Evolutionary conservation across 345 rosid species (phyloP).

Genomic region (Firmiana major): DNA sequence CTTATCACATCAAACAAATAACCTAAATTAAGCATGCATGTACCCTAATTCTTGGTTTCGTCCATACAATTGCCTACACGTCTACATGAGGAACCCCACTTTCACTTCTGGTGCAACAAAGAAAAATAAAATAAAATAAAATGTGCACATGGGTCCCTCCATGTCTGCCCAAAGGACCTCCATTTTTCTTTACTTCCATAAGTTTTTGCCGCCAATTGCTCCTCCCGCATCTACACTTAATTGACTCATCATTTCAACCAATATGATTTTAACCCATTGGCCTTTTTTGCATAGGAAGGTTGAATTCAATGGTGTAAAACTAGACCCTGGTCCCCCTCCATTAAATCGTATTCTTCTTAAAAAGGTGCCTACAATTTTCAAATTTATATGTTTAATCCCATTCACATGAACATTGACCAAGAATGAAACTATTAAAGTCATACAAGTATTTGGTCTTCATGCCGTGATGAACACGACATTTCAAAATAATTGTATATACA

Average conservation of each 20-base stretch:
- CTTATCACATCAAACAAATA: background rate
- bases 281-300: background rate
- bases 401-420: background rate
- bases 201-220: constrained; percentile 7
- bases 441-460: background rate
- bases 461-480: background rate
- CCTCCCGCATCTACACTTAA: background rate
- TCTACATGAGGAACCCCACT: constrained; percentile 7
- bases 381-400: background rate
- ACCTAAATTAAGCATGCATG: background rate
- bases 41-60: background rate
- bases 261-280: background rate
- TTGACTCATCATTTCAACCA: too few species aligned
- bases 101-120: background rate
- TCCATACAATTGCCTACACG: background rate
- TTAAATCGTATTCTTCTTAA: background rate
- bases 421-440: background rate
- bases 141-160: background rate
- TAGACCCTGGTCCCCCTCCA: background rate
- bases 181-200: background rate
- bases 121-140: background rate
- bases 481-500: background rate
- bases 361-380: background rate
- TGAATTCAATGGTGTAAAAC: background rate
- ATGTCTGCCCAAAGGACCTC: background rate